Percentiles rank a stretch among this genome's conserved stretches.
phyloP scores from a whole-genome alignment of 1,284 basidiomycete genomes.

The Sporisorium reilianum region DNA sequence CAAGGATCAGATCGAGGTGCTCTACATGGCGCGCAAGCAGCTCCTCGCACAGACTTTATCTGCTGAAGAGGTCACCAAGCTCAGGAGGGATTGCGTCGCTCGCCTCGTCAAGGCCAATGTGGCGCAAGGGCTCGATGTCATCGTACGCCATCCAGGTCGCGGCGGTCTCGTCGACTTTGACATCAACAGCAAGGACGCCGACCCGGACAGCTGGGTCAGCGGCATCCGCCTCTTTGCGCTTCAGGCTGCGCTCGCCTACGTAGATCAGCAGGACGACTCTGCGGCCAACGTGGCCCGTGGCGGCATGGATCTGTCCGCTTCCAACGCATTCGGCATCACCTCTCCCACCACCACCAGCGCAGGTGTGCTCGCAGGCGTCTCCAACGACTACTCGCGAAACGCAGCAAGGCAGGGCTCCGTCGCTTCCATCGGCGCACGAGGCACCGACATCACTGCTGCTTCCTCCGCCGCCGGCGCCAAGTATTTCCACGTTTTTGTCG shows the following conservation, averaged over 20 bases:
- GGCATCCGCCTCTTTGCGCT: slow-evolving; percentile 67
- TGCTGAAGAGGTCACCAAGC: slow-evolving; percentile 83
- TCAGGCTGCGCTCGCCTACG: slow-evolving; percentile 69
- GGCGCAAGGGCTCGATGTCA: slow-evolving; percentile 90
- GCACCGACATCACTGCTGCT: background rate
- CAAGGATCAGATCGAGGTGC: slow-evolving; percentile 87
- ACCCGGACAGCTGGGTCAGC: slow-evolving; percentile 64
- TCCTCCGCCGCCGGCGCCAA: slow-evolving; percentile 30
- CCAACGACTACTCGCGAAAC: slow-evolving; percentile 20
- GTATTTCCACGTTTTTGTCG: slow-evolving; percentile 81
- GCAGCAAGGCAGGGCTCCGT: slow-evolving; percentile 15
- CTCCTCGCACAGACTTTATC: slow-evolving; percentile 87
- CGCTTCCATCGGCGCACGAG: slow-evolving; percentile 9
- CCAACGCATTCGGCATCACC: slow-evolving; percentile 59
- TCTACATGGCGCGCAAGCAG: slow-evolving; percentile 89
- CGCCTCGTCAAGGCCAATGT: slow-evolving; percentile 90
- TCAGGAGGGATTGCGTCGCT: slow-evolving; percentile 87
- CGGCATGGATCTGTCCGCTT: slow-evolving; percentile 54
- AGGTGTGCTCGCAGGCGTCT: slow-evolving; percentile 51
- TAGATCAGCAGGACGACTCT: slow-evolving; percentile 52
- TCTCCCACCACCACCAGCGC: slow-evolving; percentile 51
- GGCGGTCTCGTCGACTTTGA: slow-evolving; percentile 81
- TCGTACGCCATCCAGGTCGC: slow-evolving; percentile 91
- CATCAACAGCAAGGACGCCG: slow-evolving; percentile 53
- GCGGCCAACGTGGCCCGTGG: slow-evolving; percentile 19